A percentile compares a stretch with the other conserved stretches of the same genome.
phyloP scores from a whole-genome alignment of 2,329 filamentous ascomycete species.

The Fusarium illudens region DNA sequence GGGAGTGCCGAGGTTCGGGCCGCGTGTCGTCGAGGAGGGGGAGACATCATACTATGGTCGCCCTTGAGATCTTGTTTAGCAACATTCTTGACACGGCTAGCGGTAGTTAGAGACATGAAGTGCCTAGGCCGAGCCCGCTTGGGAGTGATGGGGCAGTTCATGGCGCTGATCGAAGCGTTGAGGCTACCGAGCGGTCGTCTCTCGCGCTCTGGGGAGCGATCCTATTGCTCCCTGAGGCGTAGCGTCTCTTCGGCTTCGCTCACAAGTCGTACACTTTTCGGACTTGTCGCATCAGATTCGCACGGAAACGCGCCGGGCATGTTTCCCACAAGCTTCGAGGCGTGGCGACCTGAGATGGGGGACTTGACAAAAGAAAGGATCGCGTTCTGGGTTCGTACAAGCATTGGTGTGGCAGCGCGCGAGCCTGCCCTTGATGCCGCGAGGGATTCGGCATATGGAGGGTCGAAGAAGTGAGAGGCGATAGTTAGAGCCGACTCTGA shows the following conservation, averaged over 20 bases:
- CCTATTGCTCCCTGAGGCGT: conserved; percentile 44
- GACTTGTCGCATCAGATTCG: conserved; percentile 43
- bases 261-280: conserved; percentile 58
- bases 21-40: conserved; percentile 68
- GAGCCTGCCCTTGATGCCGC: conserved; percentile 67
- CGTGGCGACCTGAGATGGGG: conserved; percentile 30
- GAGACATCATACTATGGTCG: conserved; percentile 55
- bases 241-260: conserved; percentile 39
- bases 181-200: conserved; percentile 24
- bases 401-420: conserved; percentile 74
- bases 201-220: conserved; percentile 34
- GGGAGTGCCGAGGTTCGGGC: conserved; percentile 77
- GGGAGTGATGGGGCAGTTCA: conserved; percentile 41
- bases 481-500: conserved; percentile 82
- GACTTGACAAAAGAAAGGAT: conserved; percentile 45
- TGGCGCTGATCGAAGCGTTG: conserved; percentile 42
- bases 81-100: conserved; percentile 55
- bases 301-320: conserved; percentile 45
- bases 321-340: conserved; percentile 23
- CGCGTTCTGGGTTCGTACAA: conserved; percentile 61
- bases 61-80: conserved; percentile 61
- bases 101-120: conserved; percentile 57
- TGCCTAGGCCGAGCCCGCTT: conserved; percentile 45
- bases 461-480: conserved; percentile 80
- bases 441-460: conserved; percentile 72